Evolutionary conservation across 768 basidiomycete genomes (phyloP).

Genomic region (Termitomyces sp.): DNA sequence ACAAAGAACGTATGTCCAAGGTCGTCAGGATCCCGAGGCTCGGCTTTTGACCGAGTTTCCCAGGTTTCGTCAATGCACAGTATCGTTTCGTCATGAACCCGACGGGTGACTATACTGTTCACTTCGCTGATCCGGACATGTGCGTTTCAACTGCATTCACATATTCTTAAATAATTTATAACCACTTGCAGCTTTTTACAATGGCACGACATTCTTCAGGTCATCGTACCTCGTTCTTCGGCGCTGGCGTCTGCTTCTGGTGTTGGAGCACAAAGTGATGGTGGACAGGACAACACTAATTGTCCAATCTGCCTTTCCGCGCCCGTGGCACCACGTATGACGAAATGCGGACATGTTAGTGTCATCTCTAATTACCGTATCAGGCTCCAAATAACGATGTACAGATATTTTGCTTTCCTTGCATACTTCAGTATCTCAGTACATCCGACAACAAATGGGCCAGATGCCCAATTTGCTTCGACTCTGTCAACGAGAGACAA

Average conservation of each 20-base stretch:
- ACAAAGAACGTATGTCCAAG: constrained; percentile 81
- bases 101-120: constrained; percentile 85
- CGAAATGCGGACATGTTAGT: constrained; percentile 96
- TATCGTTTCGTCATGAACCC: constrained; percentile 97
- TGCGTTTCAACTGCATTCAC: constrained; percentile 33
- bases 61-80: constrained; percentile 94
- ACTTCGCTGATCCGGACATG: constrained; percentile 98
- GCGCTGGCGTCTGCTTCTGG: constrained; percentile 65
- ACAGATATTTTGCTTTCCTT: constrained; percentile 93
- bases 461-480: constrained; percentile 94
- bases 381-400: constrained; percentile 14
- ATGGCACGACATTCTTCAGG: constrained; percentile 94
- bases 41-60: constrained; percentile 17
- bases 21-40: constrained; percentile 10
- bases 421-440: constrained; percentile 88
- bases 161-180: background rate
- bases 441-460: constrained; percentile 88
- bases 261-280: constrained; percentile 36
- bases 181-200: constrained; percentile 75
- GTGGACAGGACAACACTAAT: constrained; percentile 62
- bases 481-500: constrained; percentile 86
- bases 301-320: constrained; percentile 97
- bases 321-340: constrained; percentile 89
- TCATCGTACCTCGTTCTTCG: constrained; percentile 85
- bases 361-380: constrained; percentile 8